Evolutionary conservation across 768 basidiomycete species (phyloP).

Genomic region (Kwoniella heveanensis): DNA sequence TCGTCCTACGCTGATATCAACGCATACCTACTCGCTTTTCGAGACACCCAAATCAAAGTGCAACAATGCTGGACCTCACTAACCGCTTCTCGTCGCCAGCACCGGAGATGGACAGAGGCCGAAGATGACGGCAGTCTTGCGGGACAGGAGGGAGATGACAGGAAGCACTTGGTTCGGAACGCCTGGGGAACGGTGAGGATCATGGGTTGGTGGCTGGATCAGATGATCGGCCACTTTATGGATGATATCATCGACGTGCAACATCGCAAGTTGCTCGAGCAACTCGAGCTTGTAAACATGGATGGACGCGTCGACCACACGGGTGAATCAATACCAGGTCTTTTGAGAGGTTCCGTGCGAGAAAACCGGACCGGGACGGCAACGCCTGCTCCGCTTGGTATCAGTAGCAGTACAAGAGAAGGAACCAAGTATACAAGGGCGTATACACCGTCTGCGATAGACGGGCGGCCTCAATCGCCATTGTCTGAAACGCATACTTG

Average conservation of each 20-base stretch:
- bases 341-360: constrained; percentile 17
- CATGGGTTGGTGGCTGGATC: constrained; percentile 91
- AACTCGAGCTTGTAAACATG: constrained; percentile 41
- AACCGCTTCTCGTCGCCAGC: constrained; percentile 79
- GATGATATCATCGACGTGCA: constrained; percentile 86
- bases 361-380: not conserved
- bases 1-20: constrained; percentile 75
- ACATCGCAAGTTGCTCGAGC: constrained; percentile 69
- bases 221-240: constrained; percentile 80
- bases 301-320: not conserved
- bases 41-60: constrained; percentile 78
- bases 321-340: not conserved
- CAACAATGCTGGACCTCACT: constrained; percentile 81
- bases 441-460: constrained; percentile 2
- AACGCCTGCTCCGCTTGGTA: not conserved
- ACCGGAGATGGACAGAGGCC: constrained; percentile 81
- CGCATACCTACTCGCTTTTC: constrained; percentile 77
- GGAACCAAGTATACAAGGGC: not conserved
- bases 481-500: constrained; percentile 15
- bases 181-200: constrained; percentile 85
- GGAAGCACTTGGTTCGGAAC: constrained; percentile 69
- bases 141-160: constrained; percentile 66
- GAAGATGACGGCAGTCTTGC: constrained; percentile 83
- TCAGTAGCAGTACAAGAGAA: not conserved
- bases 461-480: constrained; percentile 8